phyloP scores from a whole-genome alignment of 495 filamentous ascomycete genomes.

The Amniculicola lignicola region DNA sequence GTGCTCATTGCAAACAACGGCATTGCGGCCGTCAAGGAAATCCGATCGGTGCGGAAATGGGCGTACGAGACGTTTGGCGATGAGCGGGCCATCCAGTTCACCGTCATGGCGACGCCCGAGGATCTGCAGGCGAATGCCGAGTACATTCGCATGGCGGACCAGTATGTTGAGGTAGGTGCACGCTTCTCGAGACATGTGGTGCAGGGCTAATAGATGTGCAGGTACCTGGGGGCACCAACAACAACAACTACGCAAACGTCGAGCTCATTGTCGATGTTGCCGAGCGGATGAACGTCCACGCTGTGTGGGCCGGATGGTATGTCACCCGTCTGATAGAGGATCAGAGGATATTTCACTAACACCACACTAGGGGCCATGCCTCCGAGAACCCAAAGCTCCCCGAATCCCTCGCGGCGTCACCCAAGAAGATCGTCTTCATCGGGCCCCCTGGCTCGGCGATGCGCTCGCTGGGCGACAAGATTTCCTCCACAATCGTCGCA shows the following conservation, averaged over 20 bases:
- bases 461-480: slow-evolving; percentile 98
- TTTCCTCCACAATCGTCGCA: slow-evolving; percentile 98
- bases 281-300: slow-evolving; percentile 97
- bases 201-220: slow-evolving; percentile 28
- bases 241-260: slow-evolving; percentile 99
- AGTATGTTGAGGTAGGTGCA: slow-evolving; percentile 84
- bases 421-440: slow-evolving; percentile 98
- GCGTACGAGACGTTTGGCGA: slow-evolving; percentile 99
- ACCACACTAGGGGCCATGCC: slow-evolving; percentile 75
- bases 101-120: slow-evolving; percentile 99
- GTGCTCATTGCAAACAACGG: slow-evolving; percentile 99
- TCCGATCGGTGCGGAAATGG: slow-evolving; percentile 98
- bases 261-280: slow-evolving; percentile 98
- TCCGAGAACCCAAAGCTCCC: slow-evolving; percentile 98
- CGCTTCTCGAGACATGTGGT: not conserved
- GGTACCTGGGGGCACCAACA: slow-evolving; percentile 97
- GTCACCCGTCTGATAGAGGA: slow-evolving; percentile 28
- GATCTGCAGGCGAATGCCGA: slow-evolving; percentile 96
- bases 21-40: slow-evolving; percentile 99
- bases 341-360: slow-evolving; percentile 6
- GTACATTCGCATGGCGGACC: slow-evolving; percentile 99
- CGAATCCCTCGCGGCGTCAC: slow-evolving; percentile 89
- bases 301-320: slow-evolving; percentile 98
- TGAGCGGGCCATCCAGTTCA: slow-evolving; percentile 97
- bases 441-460: slow-evolving; percentile 96